Base-by-base conservation (phyloP, 306 rosid genomes). In the Prunus salicina region DNA sequence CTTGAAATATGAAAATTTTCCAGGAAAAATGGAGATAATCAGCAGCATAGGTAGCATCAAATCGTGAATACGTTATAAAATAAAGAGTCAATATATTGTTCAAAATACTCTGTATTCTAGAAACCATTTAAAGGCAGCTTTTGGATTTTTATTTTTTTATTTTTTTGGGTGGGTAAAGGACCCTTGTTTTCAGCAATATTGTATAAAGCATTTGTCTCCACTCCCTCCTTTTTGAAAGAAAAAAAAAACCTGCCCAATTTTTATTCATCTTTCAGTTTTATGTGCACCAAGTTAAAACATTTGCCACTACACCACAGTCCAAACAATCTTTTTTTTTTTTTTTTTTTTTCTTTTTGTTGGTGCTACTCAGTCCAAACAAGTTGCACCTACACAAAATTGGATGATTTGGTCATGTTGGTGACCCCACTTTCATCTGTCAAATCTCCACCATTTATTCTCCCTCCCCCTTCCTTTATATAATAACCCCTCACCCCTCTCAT, bases 381-480 rank as follows among this genome's bases (percentile, higher is more conserved):
- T 81, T 73, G 82, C 78, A 78, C 77, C 50, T 76, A 41, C 27
- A 77, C 30, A 64, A 32, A 50, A 57, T 66, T 74, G 85, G 89
- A 79, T 81, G 80, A 80, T 81, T 76, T 57, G 56, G 78, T 60
- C 91, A 83, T 78, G 79, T 84, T 93, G 84, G 74, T 81, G 82
- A 50, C 77, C 85, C 82, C 87, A 80, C 81, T 77, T 70, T 14
- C 66, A 55, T 64, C 15, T 61, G 60, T 79, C 45, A 82, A 85
- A 84, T 89, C 92, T 88, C 65, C 50, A 85, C 96, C 96, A 88
- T 92, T 72, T 32, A 89, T 70, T 52, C 72, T 45, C 71, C 72
- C 73, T 79, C 73, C 53, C n/a, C n/a, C 50, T 79, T 76, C 79
- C 78, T 77, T 85, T 95, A 95, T 95, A 58, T 89, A 95, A 85